Conservation (phyloP, 257 asterid genomes). For the Solanum chiquidenum region DNA sequence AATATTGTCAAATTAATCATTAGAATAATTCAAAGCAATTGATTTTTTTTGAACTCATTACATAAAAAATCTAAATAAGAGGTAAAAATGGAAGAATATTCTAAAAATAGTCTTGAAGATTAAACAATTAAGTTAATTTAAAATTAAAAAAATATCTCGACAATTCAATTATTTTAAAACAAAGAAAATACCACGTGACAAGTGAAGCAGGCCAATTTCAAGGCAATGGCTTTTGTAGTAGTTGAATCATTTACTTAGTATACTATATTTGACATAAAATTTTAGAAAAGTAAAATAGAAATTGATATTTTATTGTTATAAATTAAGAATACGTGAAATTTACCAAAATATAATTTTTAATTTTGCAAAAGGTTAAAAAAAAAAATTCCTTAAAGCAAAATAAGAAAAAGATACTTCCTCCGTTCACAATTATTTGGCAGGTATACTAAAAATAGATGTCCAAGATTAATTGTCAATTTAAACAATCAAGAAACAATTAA, state of each 20-base stretch:
- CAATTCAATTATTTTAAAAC: neutral
- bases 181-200: neutral
- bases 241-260: neutral
- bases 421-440: too few species aligned
- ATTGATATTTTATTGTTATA: neutral
- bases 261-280: neutral
- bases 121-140: too few species aligned
- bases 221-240: neutral
- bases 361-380: neutral
- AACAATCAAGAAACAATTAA: too few species aligned
- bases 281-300: neutral
- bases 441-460: too few species aligned
- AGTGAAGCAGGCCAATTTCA: neutral
- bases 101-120: neutral
- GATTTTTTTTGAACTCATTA: neutral
- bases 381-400: neutral
- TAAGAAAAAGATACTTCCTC: neutral
- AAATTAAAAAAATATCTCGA: too few species aligned
- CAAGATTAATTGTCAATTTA: too few species aligned
- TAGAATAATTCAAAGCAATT: neutral
- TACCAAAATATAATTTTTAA: too few species aligned
- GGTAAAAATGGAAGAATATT: too few species aligned
- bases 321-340: neutral
- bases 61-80: neutral
- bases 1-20: neutral